Evolutionary conservation across 768 basidiomycete genomes (phyloP).

Genomic region (Amanita exitialis): DNA sequence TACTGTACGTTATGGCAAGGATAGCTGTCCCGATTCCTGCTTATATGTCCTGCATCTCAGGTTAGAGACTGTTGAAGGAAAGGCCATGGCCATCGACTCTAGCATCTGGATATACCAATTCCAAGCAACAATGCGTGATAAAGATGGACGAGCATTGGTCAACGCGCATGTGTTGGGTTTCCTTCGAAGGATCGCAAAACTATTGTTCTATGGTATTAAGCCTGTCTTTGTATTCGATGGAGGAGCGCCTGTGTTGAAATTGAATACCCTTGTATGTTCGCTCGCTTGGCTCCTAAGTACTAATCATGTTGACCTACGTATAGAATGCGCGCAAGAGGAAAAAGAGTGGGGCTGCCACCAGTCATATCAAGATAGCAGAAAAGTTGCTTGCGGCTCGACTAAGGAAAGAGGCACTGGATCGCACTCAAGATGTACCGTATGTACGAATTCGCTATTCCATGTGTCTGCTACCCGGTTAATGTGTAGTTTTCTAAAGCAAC

Average conservation of each 20-base stretch:
- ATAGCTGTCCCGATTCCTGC: neutral
- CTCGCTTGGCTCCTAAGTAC: neutral
- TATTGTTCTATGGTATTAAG: conserved; percentile 95
- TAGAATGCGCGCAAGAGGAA: conserved; percentile 84
- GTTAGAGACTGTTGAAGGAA: conserved; percentile 92
- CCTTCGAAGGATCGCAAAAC: conserved; percentile 82
- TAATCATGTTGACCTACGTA: neutral
- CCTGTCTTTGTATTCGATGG: conserved; percentile 99
- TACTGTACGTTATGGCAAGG: conserved; percentile 49
- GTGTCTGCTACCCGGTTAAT: neutral
- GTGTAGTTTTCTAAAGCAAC: conserved; percentile 9
- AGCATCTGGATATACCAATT: conserved; percentile 99
- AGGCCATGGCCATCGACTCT: conserved; percentile 92
- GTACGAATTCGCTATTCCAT: conserved; percentile 9
- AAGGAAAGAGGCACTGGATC: conserved; percentile 78
- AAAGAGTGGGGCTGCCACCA: conserved; percentile 84
- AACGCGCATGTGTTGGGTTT: conserved; percentile 95
- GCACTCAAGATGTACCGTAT: conserved; percentile 35
- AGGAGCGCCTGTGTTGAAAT: conserved; percentile 86
- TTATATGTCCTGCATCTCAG: conserved; percentile 26
- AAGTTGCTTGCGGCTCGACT: conserved; percentile 88
- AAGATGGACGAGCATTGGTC: conserved; percentile 80
- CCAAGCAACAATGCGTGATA: conserved; percentile 98
- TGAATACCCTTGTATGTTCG: conserved; percentile 68
- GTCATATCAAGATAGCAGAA: conserved; percentile 82